Evolutionary conservation across 164 flowering plant species (phyloP), one percentile per base, ranked within the genome.

Genomic region (Nymphaea thermarum): DNA sequence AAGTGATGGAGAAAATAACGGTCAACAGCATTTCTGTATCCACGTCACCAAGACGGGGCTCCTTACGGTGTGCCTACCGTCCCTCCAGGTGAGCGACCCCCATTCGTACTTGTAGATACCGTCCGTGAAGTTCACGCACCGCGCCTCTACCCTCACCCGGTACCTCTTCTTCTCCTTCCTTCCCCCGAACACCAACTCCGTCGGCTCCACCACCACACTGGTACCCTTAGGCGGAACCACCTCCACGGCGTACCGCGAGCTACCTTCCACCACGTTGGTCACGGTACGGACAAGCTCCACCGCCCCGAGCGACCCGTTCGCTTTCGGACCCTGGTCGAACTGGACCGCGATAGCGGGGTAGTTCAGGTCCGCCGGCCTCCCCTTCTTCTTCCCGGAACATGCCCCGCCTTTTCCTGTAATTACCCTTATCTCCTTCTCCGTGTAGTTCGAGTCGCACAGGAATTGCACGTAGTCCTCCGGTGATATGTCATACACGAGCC

Each of bases 341-440:
- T n/a, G 65, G 4, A 79, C 81, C 0, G 80, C 65, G 15, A 86
- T 77, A 0, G 86, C 72, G 5, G 88, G 88, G 47, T 84, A 83
- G 51, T 86, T 84, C 42, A 86, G 45, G 25, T 84, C 70, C 85
- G 81, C 76, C 6, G 76, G 78, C 57, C 63, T 74, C 8, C 18
- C 15, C 1, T 43, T 64, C 66, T 42, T 68, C 47, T 12, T 44
- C 57, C 57, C 57, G 0, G 42, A 43, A 42, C 89, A 84, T 4
- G 41, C 73, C 4, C 73, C 71, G 0, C 51, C 18, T 43, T 77
- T 67, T 41, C 70, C 42, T 1, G 75, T 73, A 5, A 82, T 70
- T 3, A 69, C 64, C 61, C 11, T 60, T 1, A 83, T 80, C 61
- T 72, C 77, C 60, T 60, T 25, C 3, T 41, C 42, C 3, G 76